Percentiles rank a stretch among this genome's conserved stretches.
phyloP scores from a whole-genome alignment of 2,329 filamentous ascomycete species.

The Alternaria ventricosa region DNA sequence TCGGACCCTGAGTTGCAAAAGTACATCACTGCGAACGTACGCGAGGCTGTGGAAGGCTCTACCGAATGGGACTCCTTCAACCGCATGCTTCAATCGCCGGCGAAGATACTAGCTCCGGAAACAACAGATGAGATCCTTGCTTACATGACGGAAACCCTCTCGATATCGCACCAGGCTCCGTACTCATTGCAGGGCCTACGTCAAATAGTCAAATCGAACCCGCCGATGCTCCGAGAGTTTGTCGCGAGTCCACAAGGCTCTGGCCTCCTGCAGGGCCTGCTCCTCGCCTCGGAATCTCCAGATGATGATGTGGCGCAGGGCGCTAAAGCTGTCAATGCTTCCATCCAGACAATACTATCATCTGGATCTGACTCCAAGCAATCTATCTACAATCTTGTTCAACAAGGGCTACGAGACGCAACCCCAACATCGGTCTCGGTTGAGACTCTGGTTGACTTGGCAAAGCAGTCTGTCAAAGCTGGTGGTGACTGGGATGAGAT shows the following conservation, averaged over 20 bases:
- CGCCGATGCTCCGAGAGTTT: constrained; percentile 52
- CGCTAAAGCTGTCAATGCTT: constrained; percentile 48
- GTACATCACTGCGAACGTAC: constrained; percentile 41
- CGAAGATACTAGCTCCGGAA: constrained; percentile 40
- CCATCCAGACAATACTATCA: constrained; percentile 45
- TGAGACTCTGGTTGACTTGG: constrained; percentile 63
- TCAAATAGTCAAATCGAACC: constrained; percentile 51
- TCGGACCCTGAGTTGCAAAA: constrained; percentile 45
- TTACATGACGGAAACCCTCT: constrained; percentile 48
- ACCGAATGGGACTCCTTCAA: constrained; percentile 47
- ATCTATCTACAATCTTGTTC: constrained; percentile 60
- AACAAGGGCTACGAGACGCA: constrained; percentile 58
- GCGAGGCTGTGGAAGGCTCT: constrained; percentile 38
- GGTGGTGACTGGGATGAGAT: constrained; percentile 35
- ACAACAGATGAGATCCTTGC: constrained; percentile 50
- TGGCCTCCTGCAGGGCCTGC: constrained; percentile 58
- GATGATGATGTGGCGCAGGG: constrained; percentile 58
- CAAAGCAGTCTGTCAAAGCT: constrained; percentile 55
- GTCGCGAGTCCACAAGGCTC: constrained; percentile 55
- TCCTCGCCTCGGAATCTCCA: constrained; percentile 61
- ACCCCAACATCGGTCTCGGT: constrained; percentile 54
- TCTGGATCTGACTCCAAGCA: constrained; percentile 50
- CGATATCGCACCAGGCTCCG: constrained; percentile 42
- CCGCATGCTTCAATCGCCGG: constrained; percentile 44
- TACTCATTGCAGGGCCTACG: constrained; percentile 55